Evolutionary conservation across 805 yeast genomes (phyloP).

Genomic region (Candida chauliodis): DNA sequence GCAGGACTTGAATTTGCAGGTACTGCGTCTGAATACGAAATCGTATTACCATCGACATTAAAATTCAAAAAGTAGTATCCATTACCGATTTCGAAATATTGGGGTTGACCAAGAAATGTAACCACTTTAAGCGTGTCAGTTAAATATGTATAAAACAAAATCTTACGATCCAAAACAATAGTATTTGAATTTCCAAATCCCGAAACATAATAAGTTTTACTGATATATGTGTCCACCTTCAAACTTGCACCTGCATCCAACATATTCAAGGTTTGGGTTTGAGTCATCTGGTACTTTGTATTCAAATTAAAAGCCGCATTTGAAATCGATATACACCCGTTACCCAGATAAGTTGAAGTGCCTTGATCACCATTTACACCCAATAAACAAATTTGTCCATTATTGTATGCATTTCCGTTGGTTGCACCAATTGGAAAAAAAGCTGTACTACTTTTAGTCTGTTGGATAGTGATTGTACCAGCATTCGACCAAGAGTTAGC

Average conservation of each 20-base stretch:
- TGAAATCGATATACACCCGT: conserved; percentile 21
- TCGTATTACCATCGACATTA: conserved; percentile 13
- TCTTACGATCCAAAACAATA: conserved; percentile 8
- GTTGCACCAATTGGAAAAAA: conserved; percentile 1
- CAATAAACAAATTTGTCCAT: conserved; percentile 26
- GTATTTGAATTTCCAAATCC: conserved; percentile 24
- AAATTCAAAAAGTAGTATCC: conserved; percentile 16
- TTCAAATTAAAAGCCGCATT: neutral
- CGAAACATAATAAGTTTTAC: conserved; percentile 18
- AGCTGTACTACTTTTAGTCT: neutral
- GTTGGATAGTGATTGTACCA: conserved; percentile 3
- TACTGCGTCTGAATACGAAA: conserved; percentile 16
- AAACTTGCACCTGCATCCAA: conserved; percentile 15
- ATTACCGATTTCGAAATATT: conserved; percentile 18
- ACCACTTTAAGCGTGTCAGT: conserved; percentile 7
- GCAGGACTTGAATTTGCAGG: conserved; percentile 14
- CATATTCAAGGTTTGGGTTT: conserved; percentile 17
- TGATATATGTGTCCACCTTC: conserved; percentile 11
- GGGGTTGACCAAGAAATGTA: conserved; percentile 11
- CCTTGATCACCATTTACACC: conserved; percentile 19
- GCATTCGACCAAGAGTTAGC: conserved; percentile 2
- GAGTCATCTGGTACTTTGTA: neutral
- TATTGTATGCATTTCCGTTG: conserved; percentile 16
- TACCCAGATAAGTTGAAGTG: conserved; percentile 15
- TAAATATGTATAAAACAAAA: conserved; percentile 7